A percentile compares a stretch with the other conserved stretches of the same genome.
These are phyloP conservation scores for Sonneratia caseolaris DNA, from an alignment of 345 rosid species.

Conservation along the genomic window DNA sequence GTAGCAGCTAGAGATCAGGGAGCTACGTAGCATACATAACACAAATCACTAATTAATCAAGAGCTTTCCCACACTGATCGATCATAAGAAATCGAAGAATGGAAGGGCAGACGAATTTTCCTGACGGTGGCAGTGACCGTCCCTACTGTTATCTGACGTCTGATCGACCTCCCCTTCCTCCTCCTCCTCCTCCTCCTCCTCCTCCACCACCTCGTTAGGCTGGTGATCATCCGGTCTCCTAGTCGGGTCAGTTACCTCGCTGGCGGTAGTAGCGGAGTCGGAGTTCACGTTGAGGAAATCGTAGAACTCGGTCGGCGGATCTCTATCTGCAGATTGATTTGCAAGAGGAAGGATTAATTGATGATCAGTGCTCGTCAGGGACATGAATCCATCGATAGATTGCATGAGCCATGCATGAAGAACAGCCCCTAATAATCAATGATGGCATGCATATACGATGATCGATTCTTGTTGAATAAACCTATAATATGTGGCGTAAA, in stretches of 20 bases:
- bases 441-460: background rate
- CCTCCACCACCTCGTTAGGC: background rate
- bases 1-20: background rate
- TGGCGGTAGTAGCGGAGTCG: slow-evolving; percentile 9
- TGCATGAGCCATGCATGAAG: slow-evolving; percentile 4
- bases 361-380: background rate
- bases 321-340: slow-evolving; percentile 5
- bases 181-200: background rate
- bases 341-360: background rate
- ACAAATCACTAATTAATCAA: background rate
- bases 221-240: background rate
- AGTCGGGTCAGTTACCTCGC: slow-evolving; percentile 12
- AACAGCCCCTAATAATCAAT: background rate
- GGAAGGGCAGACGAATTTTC: background rate
- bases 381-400: background rate
- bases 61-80: background rate
- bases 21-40: background rate
- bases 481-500: too few relatives aligned
- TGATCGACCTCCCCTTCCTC: slow-evolving; percentile 18
- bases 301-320: slow-evolving; percentile 9
- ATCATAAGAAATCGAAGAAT: slow-evolving; percentile 19
- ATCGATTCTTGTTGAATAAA: too few relatives aligned
- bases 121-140: background rate
- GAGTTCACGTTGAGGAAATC: slow-evolving; percentile 16
- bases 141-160: background rate